Percentiles rank a stretch among this genome's conserved stretches.
These are phyloP conservation scores for Madurella fahalii DNA, from an alignment of 2,329 filamentous ascomycete species.

Conservation along the genomic window DNA sequence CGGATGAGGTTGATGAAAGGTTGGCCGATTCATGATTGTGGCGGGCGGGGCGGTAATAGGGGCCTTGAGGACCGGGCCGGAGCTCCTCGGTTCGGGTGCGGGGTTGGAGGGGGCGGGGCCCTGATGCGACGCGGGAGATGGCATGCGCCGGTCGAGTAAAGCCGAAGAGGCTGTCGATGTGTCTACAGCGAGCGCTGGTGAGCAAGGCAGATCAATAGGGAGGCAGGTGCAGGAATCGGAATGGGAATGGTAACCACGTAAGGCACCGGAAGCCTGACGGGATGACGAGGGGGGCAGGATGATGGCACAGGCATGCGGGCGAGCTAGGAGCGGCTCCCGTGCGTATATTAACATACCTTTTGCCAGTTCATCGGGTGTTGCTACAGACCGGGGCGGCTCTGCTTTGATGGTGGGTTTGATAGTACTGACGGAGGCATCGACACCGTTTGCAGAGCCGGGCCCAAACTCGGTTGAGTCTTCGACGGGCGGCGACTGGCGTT, in stretches of 20 bases:
- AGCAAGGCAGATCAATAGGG: conserved; percentile 2
- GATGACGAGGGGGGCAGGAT: background rate
- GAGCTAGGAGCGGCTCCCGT: background rate
- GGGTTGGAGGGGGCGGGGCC: conserved; percentile 8
- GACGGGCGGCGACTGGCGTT: conserved; percentile 1
- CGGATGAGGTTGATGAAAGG: conserved; percentile 48
- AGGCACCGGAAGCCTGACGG: background rate
- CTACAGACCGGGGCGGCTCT: background rate
- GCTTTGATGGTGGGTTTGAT: conserved; percentile 3
- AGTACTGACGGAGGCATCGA: conserved; percentile 3
- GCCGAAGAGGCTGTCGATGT: conserved; percentile 14
- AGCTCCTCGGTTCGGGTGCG: conserved; percentile 7
- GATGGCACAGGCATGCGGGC: background rate
- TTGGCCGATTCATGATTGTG: conserved; percentile 31
- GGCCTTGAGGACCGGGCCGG: conserved; percentile 10
- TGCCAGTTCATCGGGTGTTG: background rate
- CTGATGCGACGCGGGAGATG: conserved; percentile 15
- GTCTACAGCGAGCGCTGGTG: conserved; percentile 12
- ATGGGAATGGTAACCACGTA: background rate
- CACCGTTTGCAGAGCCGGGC: background rate
- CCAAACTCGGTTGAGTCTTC: background rate
- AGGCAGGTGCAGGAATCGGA: background rate
- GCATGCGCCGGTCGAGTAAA: conserved; percentile 1
- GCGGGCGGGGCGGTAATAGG: conserved; percentile 17
- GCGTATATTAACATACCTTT: conserved; percentile 14